These are phyloP conservation scores for Dactylellina leptospora DNA, from an alignment of 2,329 filamentous ascomycete species.

Conservation along the genomic window DNA sequence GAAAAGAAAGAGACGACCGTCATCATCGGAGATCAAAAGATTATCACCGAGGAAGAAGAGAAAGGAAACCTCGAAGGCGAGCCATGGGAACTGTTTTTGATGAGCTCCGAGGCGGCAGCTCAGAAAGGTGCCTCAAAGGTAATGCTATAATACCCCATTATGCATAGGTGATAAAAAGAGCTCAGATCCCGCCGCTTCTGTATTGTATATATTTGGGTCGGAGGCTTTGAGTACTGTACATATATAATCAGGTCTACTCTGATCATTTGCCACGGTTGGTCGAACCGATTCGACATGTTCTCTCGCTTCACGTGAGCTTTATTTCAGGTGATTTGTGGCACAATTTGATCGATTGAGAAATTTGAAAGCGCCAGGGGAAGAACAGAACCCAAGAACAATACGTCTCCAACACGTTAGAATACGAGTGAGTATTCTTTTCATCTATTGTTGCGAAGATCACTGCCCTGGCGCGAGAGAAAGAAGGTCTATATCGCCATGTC, in stretches of 20 bases:
- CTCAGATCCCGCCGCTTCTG: background rate
- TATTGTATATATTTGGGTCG: slow-evolving; percentile 40
- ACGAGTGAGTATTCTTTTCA: slow-evolving; percentile 21
- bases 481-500: slow-evolving; percentile 21
- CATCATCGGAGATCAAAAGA: slow-evolving; percentile 83
- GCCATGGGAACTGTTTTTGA: slow-evolving; percentile 78
- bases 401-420: slow-evolving; percentile 52
- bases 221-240: slow-evolving; percentile 13
- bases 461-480: slow-evolving; percentile 52
- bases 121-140: slow-evolving; percentile 20
- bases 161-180: slow-evolving; percentile 36
- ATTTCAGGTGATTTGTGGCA: background rate
- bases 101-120: slow-evolving; percentile 68
- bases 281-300: too few species aligned
- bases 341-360: background rate
- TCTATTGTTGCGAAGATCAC: slow-evolving; percentile 53
- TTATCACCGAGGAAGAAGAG: slow-evolving; percentile 68
- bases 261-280: background rate
- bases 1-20: slow-evolving; percentile 68
- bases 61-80: slow-evolving; percentile 61
- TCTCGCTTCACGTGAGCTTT: background rate
- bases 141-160: slow-evolving; percentile 21
- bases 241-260: slow-evolving; percentile 36
- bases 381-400: slow-evolving; percentile 51
- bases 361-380: slow-evolving; percentile 44